phyloP scores from a whole-genome alignment of 2,329 filamentous ascomycete species.

The Penicillium nordicum region DNA sequence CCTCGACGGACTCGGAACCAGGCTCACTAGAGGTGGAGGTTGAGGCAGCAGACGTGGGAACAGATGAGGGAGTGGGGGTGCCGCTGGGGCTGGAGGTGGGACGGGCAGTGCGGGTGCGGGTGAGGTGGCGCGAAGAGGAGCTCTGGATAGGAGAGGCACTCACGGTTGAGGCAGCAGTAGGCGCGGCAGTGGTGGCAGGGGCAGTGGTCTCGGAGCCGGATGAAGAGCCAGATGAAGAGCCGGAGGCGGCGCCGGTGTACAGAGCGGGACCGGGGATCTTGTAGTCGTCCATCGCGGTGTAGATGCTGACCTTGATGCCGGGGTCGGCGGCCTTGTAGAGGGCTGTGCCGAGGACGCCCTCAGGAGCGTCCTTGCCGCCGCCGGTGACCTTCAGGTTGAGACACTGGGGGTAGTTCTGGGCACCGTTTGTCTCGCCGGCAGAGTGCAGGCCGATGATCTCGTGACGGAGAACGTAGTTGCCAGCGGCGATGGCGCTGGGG shows the following conservation, averaged over 20 bases:
- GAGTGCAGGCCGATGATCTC: slow-evolving; percentile 56
- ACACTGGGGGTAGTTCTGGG: slow-evolving; percentile 57
- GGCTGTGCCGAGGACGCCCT: slow-evolving; percentile 50
- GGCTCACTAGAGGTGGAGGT: slow-evolving; percentile 7
- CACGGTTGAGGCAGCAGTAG: slow-evolving; percentile 15
- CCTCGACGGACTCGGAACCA: background rate
- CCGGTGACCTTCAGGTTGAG: slow-evolving; percentile 60
- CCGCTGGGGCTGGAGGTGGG: slow-evolving; percentile 9
- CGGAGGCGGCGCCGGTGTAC: slow-evolving; percentile 27
- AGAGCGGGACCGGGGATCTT: slow-evolving; percentile 51
- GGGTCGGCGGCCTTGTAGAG: slow-evolving; percentile 58
- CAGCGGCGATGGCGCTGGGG: slow-evolving; percentile 45
- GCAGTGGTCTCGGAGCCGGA: background rate
- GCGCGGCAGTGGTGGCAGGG: slow-evolving; percentile 10
- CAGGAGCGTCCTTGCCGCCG: slow-evolving; percentile 47
- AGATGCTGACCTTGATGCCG: slow-evolving; percentile 60
- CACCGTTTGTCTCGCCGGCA: slow-evolving; percentile 44
- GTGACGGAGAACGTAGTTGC: slow-evolving; percentile 55
- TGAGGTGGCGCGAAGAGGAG: slow-evolving; percentile 8
- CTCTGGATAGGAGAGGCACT: slow-evolving; percentile 17
- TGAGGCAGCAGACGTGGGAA: slow-evolving; percentile 6
- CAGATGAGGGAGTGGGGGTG: background rate
- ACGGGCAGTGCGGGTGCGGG: slow-evolving; percentile 10
- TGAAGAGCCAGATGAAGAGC: slow-evolving; percentile 16
- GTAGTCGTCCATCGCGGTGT: slow-evolving; percentile 48